Percentiles rank a stretch among this genome's conserved stretches.
These are phyloP conservation scores for Talinum fruticosum DNA, from an alignment of 148 eudicot genomes.

Conservation along the genomic window DNA sequence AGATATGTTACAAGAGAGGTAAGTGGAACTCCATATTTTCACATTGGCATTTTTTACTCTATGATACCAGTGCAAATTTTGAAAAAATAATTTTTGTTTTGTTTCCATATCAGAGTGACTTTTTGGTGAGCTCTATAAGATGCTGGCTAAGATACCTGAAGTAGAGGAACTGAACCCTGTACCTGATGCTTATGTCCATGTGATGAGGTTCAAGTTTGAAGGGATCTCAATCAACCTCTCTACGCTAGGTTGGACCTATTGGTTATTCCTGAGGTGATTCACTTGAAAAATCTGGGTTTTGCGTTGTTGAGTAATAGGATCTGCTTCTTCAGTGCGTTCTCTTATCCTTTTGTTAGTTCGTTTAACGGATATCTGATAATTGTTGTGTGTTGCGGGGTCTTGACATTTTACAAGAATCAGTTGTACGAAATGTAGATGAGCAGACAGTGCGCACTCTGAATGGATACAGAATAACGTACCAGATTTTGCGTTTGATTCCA, in stretches of 20 bases:
- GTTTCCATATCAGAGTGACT: slow-evolving; percentile 33
- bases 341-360: background rate
- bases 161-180: slow-evolving; percentile 49
- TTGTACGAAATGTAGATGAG: slow-evolving; percentile 43
- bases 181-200: slow-evolving; percentile 56
- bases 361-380: background rate
- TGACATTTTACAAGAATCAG: slow-evolving; percentile 43
- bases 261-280: slow-evolving; percentile 10
- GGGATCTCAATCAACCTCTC: slow-evolving; percentile 38
- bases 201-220: slow-evolving; percentile 51
- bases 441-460: slow-evolving; percentile 37
- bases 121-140: slow-evolving; percentile 44
- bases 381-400: slow-evolving; percentile 28
- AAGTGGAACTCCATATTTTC: background rate
- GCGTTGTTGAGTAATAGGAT: slow-evolving; percentile 32
- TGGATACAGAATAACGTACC: too few species aligned
- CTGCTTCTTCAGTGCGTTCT: background rate
- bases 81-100: too few species aligned
- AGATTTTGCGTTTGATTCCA: slow-evolving; percentile 18
- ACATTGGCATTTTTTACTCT: background rate
- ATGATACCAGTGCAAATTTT: too few species aligned
- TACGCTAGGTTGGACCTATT: too few species aligned
- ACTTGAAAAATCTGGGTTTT: slow-evolving; percentile 2
- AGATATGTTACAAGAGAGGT: slow-evolving; percentile 48
- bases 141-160: slow-evolving; percentile 47